Evolutionary conservation across 257 asterid genomes (phyloP), one percentile per base, ranked within the genome.

Genomic region (Nicotiana benthamiana): DNA sequence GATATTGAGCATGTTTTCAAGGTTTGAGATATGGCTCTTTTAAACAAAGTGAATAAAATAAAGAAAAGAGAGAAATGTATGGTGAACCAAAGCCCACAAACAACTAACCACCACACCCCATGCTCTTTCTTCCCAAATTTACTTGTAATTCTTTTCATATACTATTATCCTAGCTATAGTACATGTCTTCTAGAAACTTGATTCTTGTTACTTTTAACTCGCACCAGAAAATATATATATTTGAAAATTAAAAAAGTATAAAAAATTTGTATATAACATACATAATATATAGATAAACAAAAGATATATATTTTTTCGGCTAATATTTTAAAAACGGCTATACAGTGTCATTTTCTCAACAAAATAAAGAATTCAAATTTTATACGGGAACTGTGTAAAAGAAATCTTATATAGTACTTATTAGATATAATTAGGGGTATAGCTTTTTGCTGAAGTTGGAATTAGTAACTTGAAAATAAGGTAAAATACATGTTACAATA

Each of bases 121-220:
- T 40, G 46, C 40, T 6, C 92, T 89, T 91, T 88, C 84, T 87
- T 87, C 79, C 68, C 79, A 72, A 79, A 65, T 30, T 46, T 20
- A 53, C 66, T 80, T 60, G 78, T 82, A 51, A 28, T 28, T 52
- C 81, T 66, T 17, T 62, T 46, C 61, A 48, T 68, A 63, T 51
- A 22, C 7, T 65, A 57, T 78, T 84, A 82, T 57, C 75, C 79
- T 83, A 26, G 13, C 20, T 77, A n/a, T n/a, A 90, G 82, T 75
- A 88, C 86, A 86, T 85, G 80, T 80, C 96, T 92, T 91, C 98
- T 92, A 92, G 98, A 93, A 93, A 84, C n/a, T n/a, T n/a, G n/a
- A n/a, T n/a, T n/a, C n/a, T n/a, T n/a, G n/a, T n/a, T n/a, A n/a
- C n/a, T n/a, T n/a, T n/a, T n/a, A n/a, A n/a, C n/a, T n/a, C n/a